Percentiles rank a stretch among this genome's conserved stretches.
These are phyloP conservation scores for Musa acuminata DNA, from an alignment of 176 grass and related monocot genomes.

Conservation along the genomic window DNA sequence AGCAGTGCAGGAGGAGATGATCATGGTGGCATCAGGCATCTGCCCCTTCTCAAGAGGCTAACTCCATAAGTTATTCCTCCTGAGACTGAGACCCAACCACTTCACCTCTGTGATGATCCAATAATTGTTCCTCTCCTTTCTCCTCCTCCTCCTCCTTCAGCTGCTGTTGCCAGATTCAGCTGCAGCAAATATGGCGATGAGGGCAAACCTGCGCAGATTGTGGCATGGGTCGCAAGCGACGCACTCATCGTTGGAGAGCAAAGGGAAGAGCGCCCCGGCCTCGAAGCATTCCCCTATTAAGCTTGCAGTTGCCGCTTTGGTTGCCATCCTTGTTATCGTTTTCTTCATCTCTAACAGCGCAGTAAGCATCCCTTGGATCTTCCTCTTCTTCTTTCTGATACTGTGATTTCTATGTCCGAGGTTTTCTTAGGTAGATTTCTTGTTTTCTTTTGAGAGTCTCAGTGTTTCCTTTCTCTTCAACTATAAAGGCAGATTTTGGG, in stretches of 20 bases:
- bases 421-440: background rate
- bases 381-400: background rate
- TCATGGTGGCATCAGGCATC: no score
- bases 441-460: background rate
- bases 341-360: constrained; percentile 4
- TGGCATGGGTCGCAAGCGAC: background rate
- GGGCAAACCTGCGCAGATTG: background rate
- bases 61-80: no score
- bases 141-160: background rate
- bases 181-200: background rate
- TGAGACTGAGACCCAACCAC: no score
- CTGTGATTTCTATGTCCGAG: background rate
- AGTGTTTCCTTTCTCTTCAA: no score
- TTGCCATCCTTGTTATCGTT: background rate
- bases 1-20: background rate
- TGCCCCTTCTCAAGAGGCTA: no score
- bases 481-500: no score
- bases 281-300: background rate
- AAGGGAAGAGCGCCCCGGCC: background rate
- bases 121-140: background rate
- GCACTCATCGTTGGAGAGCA: background rate
- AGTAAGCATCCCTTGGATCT: constrained; percentile 1
- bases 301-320: background rate
- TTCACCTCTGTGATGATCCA: background rate
- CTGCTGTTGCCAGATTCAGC: background rate